phyloP scores from a whole-genome alignment of 805 yeast genomes.

The Wickerhamomyces queroliae region DNA sequence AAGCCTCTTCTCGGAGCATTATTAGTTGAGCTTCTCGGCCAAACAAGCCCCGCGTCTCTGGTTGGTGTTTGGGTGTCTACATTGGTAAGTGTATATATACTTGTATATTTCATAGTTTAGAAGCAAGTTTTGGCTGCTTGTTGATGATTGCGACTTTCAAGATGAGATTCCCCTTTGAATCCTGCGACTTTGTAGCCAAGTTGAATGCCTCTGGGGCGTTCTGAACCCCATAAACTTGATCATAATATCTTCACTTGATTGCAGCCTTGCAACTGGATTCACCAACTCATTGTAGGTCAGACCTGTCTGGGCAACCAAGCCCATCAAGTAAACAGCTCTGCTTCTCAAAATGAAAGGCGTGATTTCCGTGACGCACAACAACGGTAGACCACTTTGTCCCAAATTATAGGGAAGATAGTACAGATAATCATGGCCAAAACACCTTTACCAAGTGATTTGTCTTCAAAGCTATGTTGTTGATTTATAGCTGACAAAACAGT shows the following conservation, averaged over 20 bases:
- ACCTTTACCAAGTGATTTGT: constrained; percentile 35
- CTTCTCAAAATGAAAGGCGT: constrained; percentile 26
- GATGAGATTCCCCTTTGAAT: too few relatives aligned
- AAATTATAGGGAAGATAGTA: constrained; percentile 34
- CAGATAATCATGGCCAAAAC: constrained; percentile 44
- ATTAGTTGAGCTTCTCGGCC: too few relatives aligned
- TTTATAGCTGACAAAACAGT: constrained; percentile 40
- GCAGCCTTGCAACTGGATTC: constrained; percentile 33
- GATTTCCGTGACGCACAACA: constrained; percentile 37
- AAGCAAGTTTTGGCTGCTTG: too few relatives aligned
- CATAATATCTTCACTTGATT: constrained; percentile 28
- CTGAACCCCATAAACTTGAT: too few relatives aligned
- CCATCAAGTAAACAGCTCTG: constrained; percentile 16
- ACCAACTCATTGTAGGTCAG: constrained; percentile 27
- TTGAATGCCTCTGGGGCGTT: too few relatives aligned
- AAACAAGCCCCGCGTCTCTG: too few relatives aligned
- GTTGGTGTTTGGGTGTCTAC: too few relatives aligned
- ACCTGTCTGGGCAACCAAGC: constrained; percentile 13
- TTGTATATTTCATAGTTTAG: too few relatives aligned
- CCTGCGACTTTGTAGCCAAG: too few relatives aligned
- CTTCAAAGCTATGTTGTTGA: constrained; percentile 31
- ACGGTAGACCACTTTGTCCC: constrained; percentile 40
- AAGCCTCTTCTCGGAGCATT: too few relatives aligned
- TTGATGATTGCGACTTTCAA: too few relatives aligned
- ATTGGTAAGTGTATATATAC: too few relatives aligned